phyloP scores from a whole-genome alignment of 2,329 filamentous ascomycete genomes.

The Claviceps sp. region DNA sequence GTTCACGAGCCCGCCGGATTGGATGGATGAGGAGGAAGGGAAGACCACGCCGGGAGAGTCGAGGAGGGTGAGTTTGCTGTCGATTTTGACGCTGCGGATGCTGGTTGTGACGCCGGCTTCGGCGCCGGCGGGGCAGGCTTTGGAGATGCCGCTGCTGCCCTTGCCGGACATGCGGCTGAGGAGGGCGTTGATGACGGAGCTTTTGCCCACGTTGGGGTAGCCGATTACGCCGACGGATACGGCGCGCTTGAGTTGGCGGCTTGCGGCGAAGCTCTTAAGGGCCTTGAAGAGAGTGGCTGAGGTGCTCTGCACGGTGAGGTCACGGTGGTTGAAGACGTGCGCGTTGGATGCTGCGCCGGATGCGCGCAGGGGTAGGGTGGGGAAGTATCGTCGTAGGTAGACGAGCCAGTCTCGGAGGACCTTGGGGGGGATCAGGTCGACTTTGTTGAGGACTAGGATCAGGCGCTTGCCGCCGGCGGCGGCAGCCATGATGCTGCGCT shows the following conservation, averaged over 20 bases:
- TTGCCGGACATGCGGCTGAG: constrained; percentile 61
- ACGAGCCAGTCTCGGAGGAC: constrained; percentile 75
- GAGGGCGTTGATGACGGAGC: constrained; percentile 88
- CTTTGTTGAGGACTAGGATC: constrained; percentile 90
- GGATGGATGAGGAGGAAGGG: constrained; percentile 44
- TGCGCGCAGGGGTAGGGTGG: constrained; percentile 77
- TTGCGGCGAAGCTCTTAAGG: constrained; percentile 76
- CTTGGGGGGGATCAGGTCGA: constrained; percentile 72
- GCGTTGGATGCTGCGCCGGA: constrained; percentile 73
- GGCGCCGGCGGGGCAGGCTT: constrained; percentile 73
- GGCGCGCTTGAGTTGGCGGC: constrained; percentile 73
- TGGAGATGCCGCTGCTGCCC: constrained; percentile 35
- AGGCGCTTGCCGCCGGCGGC: constrained; percentile 72
- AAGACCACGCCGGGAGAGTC: constrained; percentile 94
- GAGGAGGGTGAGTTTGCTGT: constrained; percentile 84
- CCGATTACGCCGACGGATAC: constrained; percentile 88
- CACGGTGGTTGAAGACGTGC: constrained; percentile 82
- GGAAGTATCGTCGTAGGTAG: constrained; percentile 79
- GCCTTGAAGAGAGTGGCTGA: constrained; percentile 76
- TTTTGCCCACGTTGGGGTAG: constrained; percentile 94
- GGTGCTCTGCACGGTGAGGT: constrained; percentile 75
- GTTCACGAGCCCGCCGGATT: constrained; percentile 28
- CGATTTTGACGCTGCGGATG: constrained; percentile 81
- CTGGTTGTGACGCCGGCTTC: constrained; percentile 87
- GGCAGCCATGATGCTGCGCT: constrained; percentile 83